Evolutionary conservation across 2,329 filamentous ascomycete genomes (phyloP).

Genomic region (Botrytis byssoidea): DNA sequence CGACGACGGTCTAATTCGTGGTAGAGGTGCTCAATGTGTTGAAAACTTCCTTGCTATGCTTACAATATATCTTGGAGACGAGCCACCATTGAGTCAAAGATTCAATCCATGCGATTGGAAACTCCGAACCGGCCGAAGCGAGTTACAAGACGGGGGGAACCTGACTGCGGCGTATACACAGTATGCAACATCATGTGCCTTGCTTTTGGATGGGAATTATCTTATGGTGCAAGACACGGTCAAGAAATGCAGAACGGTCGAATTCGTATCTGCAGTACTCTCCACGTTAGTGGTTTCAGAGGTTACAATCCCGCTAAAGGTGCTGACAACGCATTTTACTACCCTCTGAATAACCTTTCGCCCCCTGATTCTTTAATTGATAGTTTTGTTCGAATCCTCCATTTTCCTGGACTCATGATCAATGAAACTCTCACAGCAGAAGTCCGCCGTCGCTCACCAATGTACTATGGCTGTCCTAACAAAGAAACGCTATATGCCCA

Average conservation of each 20-base stretch:
- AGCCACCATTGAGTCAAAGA: conserved; percentile 9
- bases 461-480: conserved; percentile 12
- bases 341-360: background rate
- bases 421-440: background rate
- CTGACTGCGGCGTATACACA: conserved; percentile 6
- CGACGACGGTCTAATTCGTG: background rate
- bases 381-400: background rate
- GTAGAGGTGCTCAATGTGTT: background rate
- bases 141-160: background rate
- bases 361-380: background rate
- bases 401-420: background rate
- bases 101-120: conserved; percentile 15
- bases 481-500: conserved; percentile 1
- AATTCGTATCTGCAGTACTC: background rate
- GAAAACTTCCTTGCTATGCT: background rate
- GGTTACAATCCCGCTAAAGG: background rate
- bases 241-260: background rate
- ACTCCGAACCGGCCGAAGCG: conserved; percentile 1
- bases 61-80: background rate
- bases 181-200: conserved; percentile 15
- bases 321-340: conserved; percentile 7
- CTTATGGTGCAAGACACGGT: background rate
- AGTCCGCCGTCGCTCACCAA: background rate
- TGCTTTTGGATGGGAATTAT: conserved; percentile 12
- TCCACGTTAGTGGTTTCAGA: background rate